phyloP scores from a whole-genome alignment of 2,329 filamentous ascomycete species.

The Fusarium scirpi region DNA sequence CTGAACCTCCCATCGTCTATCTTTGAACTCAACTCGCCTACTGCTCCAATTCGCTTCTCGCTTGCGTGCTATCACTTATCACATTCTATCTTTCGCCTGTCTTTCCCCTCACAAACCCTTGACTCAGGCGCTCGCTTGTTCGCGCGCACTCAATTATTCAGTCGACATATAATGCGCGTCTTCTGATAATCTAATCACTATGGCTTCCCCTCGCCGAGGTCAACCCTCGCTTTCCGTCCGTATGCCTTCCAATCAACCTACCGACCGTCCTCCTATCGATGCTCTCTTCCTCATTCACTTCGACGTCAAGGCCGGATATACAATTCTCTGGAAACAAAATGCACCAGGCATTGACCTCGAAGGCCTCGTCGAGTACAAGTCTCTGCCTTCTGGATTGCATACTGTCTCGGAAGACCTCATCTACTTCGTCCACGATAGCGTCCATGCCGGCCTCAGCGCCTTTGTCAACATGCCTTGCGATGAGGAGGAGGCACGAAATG shows the following conservation, averaged over 20 bases:
- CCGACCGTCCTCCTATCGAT: constrained; percentile 63
- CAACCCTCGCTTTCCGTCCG: constrained; percentile 57
- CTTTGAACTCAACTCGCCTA: neutral
- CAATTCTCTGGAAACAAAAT: constrained; percentile 87
- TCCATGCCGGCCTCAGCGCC: constrained; percentile 88
- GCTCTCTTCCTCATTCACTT: constrained; percentile 92
- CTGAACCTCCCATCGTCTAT: neutral
- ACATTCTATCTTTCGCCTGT: constrained; percentile 12
- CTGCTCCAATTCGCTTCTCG: constrained; percentile 4
- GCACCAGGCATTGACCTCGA: constrained; percentile 79
- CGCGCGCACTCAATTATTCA: constrained; percentile 1
- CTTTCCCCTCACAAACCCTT: constrained; percentile 10
- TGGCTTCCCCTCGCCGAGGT: constrained; percentile 57
- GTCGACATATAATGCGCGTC: constrained; percentile 46
- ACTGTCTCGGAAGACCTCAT: constrained; percentile 88
- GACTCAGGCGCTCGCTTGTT: constrained; percentile 12
- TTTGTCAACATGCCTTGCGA: constrained; percentile 88
- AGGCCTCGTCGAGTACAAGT: constrained; percentile 94
- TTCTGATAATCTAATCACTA: constrained; percentile 49
- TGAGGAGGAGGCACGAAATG: constrained; percentile 82
- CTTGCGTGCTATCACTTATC: constrained; percentile 15
- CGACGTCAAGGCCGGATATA: constrained; percentile 92
- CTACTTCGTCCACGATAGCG: constrained; percentile 88
- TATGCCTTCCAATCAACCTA: constrained; percentile 48
- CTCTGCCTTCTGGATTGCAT: constrained; percentile 91